Evolutionary conservation across 495 filamentous ascomycete genomes (phyloP).

Genomic region (Podospora conica): DNA sequence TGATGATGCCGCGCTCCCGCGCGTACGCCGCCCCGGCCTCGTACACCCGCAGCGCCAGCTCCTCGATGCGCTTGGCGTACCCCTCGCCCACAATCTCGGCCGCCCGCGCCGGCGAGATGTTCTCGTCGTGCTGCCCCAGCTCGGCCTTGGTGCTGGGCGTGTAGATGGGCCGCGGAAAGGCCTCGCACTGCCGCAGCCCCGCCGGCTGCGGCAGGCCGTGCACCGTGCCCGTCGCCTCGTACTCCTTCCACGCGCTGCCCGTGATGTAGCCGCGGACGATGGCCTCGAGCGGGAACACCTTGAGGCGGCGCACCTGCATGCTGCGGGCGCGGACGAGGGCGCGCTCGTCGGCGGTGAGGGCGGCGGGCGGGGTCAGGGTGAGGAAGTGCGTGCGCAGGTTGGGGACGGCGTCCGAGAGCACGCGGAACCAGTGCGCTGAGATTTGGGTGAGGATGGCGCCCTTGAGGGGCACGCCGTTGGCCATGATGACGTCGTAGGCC

Average conservation of each 20-base stretch:
- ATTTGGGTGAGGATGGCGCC: constrained; percentile 78
- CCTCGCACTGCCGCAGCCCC: constrained; percentile 65
- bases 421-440: constrained; percentile 77
- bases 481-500: constrained; percentile 88
- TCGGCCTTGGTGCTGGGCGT: constrained; percentile 91
- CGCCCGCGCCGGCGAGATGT: constrained; percentile 73
- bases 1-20: constrained; percentile 73
- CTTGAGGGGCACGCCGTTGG: constrained; percentile 81
- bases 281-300: constrained; percentile 83
- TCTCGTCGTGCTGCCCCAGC: constrained; percentile 78
- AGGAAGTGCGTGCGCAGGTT: constrained; percentile 71
- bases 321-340: constrained; percentile 57
- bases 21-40: constrained; percentile 69
- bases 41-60: constrained; percentile 68
- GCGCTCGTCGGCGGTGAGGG: constrained; percentile 39
- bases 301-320: constrained; percentile 76
- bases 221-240: constrained; percentile 64
- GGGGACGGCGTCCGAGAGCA: constrained; percentile 61
- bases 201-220: constrained; percentile 64
- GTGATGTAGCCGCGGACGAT: constrained; percentile 89
- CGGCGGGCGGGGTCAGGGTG: constrained; percentile 56
- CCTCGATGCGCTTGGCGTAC: constrained; percentile 69
- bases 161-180: constrained; percentile 68
- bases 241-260: constrained; percentile 83
- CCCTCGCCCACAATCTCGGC: constrained; percentile 62